Conservation (phyloP, 805 yeast genomes). For the Kuraishia molischiana region DNA sequence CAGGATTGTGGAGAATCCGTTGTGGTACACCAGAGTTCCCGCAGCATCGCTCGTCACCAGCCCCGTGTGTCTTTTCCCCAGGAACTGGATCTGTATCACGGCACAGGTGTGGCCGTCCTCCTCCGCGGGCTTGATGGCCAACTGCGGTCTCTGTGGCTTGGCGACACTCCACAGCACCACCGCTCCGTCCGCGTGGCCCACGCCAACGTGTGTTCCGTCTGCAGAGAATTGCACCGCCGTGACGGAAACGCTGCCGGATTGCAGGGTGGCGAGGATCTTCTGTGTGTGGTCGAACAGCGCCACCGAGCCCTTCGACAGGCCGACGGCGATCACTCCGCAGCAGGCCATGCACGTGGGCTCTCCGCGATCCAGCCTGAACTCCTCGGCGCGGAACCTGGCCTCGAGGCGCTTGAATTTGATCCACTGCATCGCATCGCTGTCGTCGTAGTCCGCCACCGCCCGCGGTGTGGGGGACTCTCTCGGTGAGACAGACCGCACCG, state of each 20-base stretch:
- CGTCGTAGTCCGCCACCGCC: neutral
- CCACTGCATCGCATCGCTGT: conserved; percentile 15
- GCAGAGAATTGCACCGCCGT: conserved; percentile 48
- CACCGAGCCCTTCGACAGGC: conserved; percentile 60
- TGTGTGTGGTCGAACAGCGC: conserved; percentile 66
- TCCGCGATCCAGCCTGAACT: conserved; percentile 29
- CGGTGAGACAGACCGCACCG: neutral
- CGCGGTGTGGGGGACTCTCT: neutral
- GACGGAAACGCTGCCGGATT: conserved; percentile 26
- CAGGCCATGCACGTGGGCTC: conserved; percentile 35
- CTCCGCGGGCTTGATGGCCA: conserved; percentile 20
- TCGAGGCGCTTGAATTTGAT: conserved; percentile 16
- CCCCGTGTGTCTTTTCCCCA: conserved; percentile 44
- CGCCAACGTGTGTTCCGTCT: conserved; percentile 63
- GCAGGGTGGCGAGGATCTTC: conserved; percentile 34
- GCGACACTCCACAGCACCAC: conserved; percentile 60
- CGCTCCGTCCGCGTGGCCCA: conserved; percentile 58
- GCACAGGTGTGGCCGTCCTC: conserved; percentile 28
- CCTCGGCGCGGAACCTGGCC: conserved; percentile 9
- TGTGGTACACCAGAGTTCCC: conserved; percentile 57
- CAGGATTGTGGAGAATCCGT: conserved; percentile 47
- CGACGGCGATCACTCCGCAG: conserved; percentile 45
- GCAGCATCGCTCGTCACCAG: conserved; percentile 42
- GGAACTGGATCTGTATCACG: conserved; percentile 35
- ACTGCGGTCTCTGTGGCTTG: conserved; percentile 17